Base-by-base conservation (phyloP, 345 rosid species). In the Hibiscus syriacus region DNA sequence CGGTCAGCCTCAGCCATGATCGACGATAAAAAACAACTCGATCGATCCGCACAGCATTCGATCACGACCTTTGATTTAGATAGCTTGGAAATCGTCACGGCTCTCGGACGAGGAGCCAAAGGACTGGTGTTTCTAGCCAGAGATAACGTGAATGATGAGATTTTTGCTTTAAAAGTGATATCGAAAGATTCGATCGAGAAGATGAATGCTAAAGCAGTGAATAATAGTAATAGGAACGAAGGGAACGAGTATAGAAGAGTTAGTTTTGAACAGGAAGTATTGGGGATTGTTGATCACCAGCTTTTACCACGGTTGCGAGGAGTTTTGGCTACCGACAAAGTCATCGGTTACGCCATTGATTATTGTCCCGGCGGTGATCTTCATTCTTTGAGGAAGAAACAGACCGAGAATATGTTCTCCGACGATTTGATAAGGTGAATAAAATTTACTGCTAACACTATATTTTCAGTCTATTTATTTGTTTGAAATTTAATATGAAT, bases 271-370 rank as follows among this genome's bases (percentile, higher is more conserved):
- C 90, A 82, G 57, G 68, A 73, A 66, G 92, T 84, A 3, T 80
- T 93, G 48, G 75, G 78, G 71, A 70, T 70, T 46, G 77, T 93
- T 29, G 73, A 87, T 16, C 96, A 90, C 71, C 96, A 90, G 36
- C 87, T 93, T 4, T 70, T 93, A 36, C 98, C 98, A 2, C 81
- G 83, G 70, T 78, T 93, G 25, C 86, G 79, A 38, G 98, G 92
- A 10, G 80, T 88, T 38, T 60, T 93, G 69, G 62, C 81, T 1
- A 89, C 96, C 0, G 89, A 86, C 1, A 87, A 77, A 74, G 68
- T 93, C n/a, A 76, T 93, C 30, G 97, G 87, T 0, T 84, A 87
- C 58, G 97, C 98, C 0, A 93, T 93, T 5, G 96, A 93, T 82
- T 93, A 88, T 59, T 93, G 98, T 65, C 83, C 98, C 0, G 98